Evolutionary conservation across 2,329 filamentous ascomycete species (phyloP).

Genomic region (Annulohypoxylon truncatum): DNA sequence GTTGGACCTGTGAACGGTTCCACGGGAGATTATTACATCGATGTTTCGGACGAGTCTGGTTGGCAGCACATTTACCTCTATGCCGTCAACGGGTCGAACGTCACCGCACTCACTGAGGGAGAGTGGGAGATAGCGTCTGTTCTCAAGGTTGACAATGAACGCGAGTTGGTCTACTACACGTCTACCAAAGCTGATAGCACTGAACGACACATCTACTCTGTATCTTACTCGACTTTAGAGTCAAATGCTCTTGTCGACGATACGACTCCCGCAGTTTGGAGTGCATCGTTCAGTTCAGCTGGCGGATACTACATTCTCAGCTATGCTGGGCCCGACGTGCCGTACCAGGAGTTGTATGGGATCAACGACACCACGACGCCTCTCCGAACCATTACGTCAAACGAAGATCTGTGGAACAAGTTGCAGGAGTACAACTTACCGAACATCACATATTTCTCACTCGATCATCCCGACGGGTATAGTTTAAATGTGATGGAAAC

Average conservation of each 20-base stretch:
- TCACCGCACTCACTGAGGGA: constrained; percentile 70
- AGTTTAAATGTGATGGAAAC: constrained; percentile 73
- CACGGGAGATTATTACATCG: constrained; percentile 67
- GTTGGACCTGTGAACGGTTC: constrained; percentile 59
- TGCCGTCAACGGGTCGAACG: constrained; percentile 65
- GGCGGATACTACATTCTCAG: constrained; percentile 74
- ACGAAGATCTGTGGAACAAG: constrained; percentile 65
- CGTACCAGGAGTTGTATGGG: constrained; percentile 75
- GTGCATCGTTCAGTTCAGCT: constrained; percentile 71
- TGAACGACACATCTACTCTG: constrained; percentile 74
- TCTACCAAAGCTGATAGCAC: constrained; percentile 74
- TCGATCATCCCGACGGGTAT: constrained; percentile 70
- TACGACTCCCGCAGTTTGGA: constrained; percentile 67
- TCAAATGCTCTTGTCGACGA: constrained; percentile 72
- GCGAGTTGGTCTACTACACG: constrained; percentile 70
- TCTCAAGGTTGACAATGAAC: constrained; percentile 67
- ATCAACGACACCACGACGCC: constrained; percentile 63
- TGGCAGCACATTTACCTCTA: constrained; percentile 75
- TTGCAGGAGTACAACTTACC: constrained; percentile 71
- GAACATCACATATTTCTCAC: constrained; percentile 72
- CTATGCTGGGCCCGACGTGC: constrained; percentile 74
- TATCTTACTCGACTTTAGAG: constrained; percentile 66
- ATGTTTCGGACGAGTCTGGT: constrained; percentile 73
- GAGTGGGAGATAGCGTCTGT: constrained; percentile 73
- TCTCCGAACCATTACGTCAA: constrained; percentile 69